Evolutionary conservation across 1,139 yeast species (phyloP).

Genomic region (Spathaspora sp.): DNA sequence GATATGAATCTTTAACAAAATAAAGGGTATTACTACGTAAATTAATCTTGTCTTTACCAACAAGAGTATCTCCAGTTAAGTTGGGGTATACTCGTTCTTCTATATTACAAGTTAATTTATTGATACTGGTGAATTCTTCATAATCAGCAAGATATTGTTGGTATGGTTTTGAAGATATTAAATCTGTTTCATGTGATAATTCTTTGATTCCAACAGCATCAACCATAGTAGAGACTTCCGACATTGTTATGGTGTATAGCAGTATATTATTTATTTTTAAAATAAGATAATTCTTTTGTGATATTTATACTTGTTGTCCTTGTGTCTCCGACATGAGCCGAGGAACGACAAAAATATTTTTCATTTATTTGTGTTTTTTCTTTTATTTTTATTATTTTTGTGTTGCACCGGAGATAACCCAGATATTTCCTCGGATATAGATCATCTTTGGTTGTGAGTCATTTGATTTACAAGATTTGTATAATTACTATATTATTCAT

Average conservation of each 20-base stretch:
- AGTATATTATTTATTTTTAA: no score
- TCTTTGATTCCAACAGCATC: neutral
- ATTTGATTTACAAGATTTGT: no score
- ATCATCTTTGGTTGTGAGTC: no score
- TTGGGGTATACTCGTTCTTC: slow-evolving; percentile 23
- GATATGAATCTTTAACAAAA: slow-evolving; percentile 32
- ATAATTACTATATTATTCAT: neutral
- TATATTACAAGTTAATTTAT: slow-evolving; percentile 9
- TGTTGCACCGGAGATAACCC: neutral
- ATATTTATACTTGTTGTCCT: neutral
- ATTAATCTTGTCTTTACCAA: slow-evolving; percentile 36
- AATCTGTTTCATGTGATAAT: neutral
- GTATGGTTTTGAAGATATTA: neutral
- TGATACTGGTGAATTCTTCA: slow-evolving; percentile 7
- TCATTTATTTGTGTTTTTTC: neutral
- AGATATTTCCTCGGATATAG: neutral
- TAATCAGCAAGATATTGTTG: slow-evolving; percentile 3
- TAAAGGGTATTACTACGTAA: slow-evolving; percentile 38
- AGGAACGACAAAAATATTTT: neutral
- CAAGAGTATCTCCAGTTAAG: slow-evolving; percentile 37
- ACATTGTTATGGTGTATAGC: no score
- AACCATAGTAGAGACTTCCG: slow-evolving; percentile 3
- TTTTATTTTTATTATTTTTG: neutral
- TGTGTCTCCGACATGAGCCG: neutral
- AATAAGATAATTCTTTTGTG: no score